Evolutionary conservation across 2,329 filamentous ascomycete species (phyloP), one percentile per base, ranked within the genome.

Genomic region (Aspergillus caelatus): DNA sequence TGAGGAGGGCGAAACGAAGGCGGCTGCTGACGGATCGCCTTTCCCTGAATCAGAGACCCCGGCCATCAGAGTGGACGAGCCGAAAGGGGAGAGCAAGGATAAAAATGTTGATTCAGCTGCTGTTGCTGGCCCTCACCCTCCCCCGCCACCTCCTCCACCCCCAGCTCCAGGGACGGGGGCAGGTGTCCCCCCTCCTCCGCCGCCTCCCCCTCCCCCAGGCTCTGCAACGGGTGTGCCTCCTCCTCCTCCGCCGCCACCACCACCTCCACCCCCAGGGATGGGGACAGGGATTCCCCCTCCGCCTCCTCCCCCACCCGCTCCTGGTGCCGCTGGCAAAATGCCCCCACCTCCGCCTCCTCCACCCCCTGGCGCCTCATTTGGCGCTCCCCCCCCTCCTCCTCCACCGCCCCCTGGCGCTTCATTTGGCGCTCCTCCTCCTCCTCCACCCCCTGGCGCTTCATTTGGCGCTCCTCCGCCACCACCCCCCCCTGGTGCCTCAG

Each of bases 21-120:
- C 68, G 26, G 57, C 50, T 55, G 23, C 89, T 93, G 32, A 92
- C 90, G 77, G 80, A 92, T 65, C 60, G 48, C 43, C 46, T 41
- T 90, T 93, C 67, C 88, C 89, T 12, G 84, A 89, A 61, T 45
- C 28, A 60, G 68, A 91, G 88, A 9, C 88, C 88, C 89, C 87
- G 76, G 86, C 87, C 70, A 76, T 80, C 64, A 85, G 74, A 71
- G 74, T 72, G 43, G 64, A 67, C 43, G 64, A 66, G 43, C 56
- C 36, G 16, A 32, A 28, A 26, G 56, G 26, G 19, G 57, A 62
- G 30, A 48, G 41, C 19, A 61, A 62, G 32, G 58, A 57, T 23
- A 62, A 61, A 7, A 60, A 66, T 53, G 46, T 61, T n/a, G 60
- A 59, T 10, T 45, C 63, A 3, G 60, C 67, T 12, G 64, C 62